Evolutionary conservation across 116 monocot species (phyloP).

Genomic region (Zostera marina): DNA sequence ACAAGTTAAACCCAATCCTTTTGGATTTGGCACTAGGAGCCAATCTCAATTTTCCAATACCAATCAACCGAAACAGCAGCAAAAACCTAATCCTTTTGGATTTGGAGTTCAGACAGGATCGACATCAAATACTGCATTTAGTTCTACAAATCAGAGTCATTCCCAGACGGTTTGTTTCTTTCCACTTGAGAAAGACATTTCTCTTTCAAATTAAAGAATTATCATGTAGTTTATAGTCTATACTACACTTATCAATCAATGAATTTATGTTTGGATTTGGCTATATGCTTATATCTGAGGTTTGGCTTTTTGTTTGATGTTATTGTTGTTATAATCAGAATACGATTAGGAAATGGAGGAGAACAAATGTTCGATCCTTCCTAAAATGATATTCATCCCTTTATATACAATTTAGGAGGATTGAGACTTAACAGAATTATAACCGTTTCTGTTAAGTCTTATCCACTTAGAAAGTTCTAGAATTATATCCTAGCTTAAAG

Average conservation of each 20-base stretch:
- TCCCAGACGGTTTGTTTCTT: not conserved
- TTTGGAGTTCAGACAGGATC: constrained; percentile 61
- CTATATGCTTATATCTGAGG: not conserved
- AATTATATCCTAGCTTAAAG: too few species aligned
- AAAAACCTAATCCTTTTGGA: constrained; percentile 71
- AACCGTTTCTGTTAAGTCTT: too few species aligned
- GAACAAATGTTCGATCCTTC: too few species aligned
- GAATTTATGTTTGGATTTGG: not conserved
- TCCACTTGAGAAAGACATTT: not conserved
- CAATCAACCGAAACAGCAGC: constrained; percentile 19
- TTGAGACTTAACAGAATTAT: too few species aligned
- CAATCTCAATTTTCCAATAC: constrained; percentile 13
- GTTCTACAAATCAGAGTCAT: constrained; percentile 2
- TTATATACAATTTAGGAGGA: too few species aligned
- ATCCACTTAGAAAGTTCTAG: too few species aligned
- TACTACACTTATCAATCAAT: not conserved
- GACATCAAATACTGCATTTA: constrained; percentile 15
- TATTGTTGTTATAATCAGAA: too few species aligned
- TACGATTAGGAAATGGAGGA: too few species aligned
- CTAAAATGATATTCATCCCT: too few species aligned
- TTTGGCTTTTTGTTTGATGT: not conserved
- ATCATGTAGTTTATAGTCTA: not conserved
- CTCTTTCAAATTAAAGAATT: not conserved
- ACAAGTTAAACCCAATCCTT: constrained; percentile 6
- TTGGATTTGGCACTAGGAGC: constrained; percentile 24